Evolutionary conservation across 176 grass and related monocot species (phyloP), one percentile per base, ranked within the genome.

Genomic region (Ananas comosus): DNA sequence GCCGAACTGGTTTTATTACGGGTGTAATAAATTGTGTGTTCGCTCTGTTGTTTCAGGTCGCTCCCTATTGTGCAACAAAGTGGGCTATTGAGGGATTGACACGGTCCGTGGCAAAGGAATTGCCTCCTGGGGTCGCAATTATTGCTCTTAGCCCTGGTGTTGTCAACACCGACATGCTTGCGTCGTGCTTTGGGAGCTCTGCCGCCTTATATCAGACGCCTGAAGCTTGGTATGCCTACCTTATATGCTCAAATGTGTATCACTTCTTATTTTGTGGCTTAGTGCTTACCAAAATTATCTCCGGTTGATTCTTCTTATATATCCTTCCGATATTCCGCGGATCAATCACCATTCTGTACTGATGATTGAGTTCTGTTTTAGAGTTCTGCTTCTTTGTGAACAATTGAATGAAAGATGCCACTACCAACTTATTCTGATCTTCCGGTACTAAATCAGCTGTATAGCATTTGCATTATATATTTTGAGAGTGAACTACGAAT

Each of bases 11-110:
- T 7, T 42, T 42, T 42, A 42, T 6, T 42, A 7, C 33, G 0
- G 73, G 33, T 14, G 59, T 70, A 59, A 51, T 28, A 10, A 79
- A 63, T 52, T 49, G 3, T 42, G 51, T 51, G 22, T 52, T 42
- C 33, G 4, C 33, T 42, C 51, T 49, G 14, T 11, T 51, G 47
- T 51, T 91, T 71, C 80, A 97, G 93, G 93, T 97, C 23, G 89
- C 93, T 61, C 85, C 89, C 0, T 97, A 97, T 59, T 92, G 88
- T 79, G 93, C 93, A 72, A 89, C 93, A 11, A 97, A 97, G 65
- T 97, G 93, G 93, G 93, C 93, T 2, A 86, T 97, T 71, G 93
- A 97, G 72, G 93, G 93, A 57, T 70, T 97, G 73, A 97, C 93
- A 14, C 84, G 84, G 67, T 92, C 93, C 22, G 81, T 92, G 53